Base-by-base conservation (phyloP, 1,284 basidiomycete genomes). In the Irpex sp. region DNA sequence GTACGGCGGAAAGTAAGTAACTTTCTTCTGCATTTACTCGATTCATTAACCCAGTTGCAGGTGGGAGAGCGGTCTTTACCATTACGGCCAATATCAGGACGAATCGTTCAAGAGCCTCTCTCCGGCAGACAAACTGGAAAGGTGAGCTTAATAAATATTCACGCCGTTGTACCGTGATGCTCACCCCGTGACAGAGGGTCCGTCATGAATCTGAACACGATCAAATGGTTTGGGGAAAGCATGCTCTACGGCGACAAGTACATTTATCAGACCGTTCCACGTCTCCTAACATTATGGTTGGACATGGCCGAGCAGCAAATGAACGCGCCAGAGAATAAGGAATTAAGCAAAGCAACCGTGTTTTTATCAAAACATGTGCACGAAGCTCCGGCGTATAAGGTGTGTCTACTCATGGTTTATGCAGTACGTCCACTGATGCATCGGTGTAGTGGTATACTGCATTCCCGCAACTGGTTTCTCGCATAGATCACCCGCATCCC, bases 381-480 rank as follows among this genome's bases (percentile, higher is more conserved):
- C 65, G 80, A 79, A 2, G 79, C 89, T 17, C 91, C 92, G 2
- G 82, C 82, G 2, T 97, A 91, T 75, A 97, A 93, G 81, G 94
- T 87, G 68, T 49, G 74, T 60, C 13, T 15, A 40, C 11, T 59
- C 17, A 31, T 9, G 49, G 4, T 13, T 21, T 2, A 40, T 15
- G 2, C 34, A 55, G 44, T 17, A 56, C 54, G 6, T 55, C 37
- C 44, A 5, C 64, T 59, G 48, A 52, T 31, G n/a, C 36, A 26
- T 48, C 19, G 31, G 55, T 65, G 61, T 13, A 97, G 94, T 99
- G 96, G 94, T 92, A 92, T 68, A 97, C 93, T 0, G 96, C 96
- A 0, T 96, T 98, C 68, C 96, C 97, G 5, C 97, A 99, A 80
- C 92, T 99, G 63, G 93, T 97, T 8, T 99, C 97, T 26, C 88